phyloP scores from a whole-genome alignment of 768 basidiomycete genomes.

The Macrolepiota fuliginosa region DNA sequence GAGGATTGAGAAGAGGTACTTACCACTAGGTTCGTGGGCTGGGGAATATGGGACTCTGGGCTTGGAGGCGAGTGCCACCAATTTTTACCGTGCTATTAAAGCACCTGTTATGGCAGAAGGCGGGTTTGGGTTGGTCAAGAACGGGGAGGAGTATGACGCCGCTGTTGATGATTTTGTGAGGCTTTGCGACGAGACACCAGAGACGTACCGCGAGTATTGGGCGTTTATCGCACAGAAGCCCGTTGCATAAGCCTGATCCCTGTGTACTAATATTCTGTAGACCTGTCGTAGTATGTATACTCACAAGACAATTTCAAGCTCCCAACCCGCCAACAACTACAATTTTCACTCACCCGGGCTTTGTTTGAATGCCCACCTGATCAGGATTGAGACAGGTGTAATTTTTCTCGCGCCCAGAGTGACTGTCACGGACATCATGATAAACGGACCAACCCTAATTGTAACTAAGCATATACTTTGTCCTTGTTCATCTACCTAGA shows the following conservation, averaged over 20 bases:
- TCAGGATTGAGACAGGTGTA: no score
- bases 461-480: no score
- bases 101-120: slow-evolving; percentile 9
- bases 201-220: background rate
- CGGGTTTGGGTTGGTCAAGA: slow-evolving; percentile 10
- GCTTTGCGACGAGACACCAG: slow-evolving; percentile 7
- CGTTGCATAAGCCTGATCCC: background rate
- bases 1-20: slow-evolving; percentile 1
- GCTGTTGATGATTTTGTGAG: slow-evolving; percentile 3
- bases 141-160: slow-evolving; percentile 12
- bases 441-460: no score
- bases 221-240: slow-evolving; percentile 4
- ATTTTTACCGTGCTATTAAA: background rate
- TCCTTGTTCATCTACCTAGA: no score
- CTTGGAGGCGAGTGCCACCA: background rate
- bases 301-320: no score
- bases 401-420: no score
- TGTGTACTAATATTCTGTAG: no score
- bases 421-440: no score
- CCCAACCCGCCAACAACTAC: no score
- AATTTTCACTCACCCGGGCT: no score
- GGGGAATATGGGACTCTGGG: background rate
- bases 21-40: slow-evolving; percentile 5
- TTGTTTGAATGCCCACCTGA: no score
- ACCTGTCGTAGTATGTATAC: no score